Percentiles rank a stretch among this genome's conserved stretches.
Evolutionary conservation across 805 yeast genomes (phyloP).

Genomic region (Lipomyces oligophaga): DNA sequence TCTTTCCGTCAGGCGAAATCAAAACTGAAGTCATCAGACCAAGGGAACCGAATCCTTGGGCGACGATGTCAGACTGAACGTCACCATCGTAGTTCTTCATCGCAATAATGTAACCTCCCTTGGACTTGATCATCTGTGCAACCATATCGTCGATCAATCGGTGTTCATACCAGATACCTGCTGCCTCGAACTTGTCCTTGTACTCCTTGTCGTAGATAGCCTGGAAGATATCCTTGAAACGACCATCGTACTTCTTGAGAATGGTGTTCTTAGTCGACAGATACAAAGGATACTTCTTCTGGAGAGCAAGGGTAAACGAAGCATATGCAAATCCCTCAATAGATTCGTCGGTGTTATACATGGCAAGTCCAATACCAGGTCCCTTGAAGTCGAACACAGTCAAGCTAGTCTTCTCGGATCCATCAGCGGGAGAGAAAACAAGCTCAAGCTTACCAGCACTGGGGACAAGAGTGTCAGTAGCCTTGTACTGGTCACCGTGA

Average conservation of each 20-base stretch:
- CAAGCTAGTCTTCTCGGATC: slow-evolving; percentile 51
- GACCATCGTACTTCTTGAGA: slow-evolving; percentile 88
- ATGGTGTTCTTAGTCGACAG: slow-evolving; percentile 93
- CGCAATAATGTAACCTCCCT: slow-evolving; percentile 92
- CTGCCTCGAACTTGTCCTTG: slow-evolving; percentile 64
- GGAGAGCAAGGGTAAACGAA: slow-evolving; percentile 82
- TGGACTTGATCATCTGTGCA: slow-evolving; percentile 95
- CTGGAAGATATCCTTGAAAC: slow-evolving; percentile 92
- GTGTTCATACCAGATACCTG: slow-evolving; percentile 95
- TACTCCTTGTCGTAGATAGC: slow-evolving; percentile 67
- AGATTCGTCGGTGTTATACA: slow-evolving; percentile 95
- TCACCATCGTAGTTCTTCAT: slow-evolving; percentile 98
- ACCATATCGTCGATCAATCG: slow-evolving; percentile 97
- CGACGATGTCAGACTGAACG: slow-evolving; percentile 93
- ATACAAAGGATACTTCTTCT: slow-evolving; percentile 72
- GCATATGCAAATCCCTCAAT: slow-evolving; percentile 89
- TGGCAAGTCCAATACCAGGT: slow-evolving; percentile 80
- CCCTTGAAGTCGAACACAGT: slow-evolving; percentile 66
- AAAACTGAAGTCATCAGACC: slow-evolving; percentile 98
- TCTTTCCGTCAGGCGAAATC: slow-evolving; percentile 93
- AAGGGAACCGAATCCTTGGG: slow-evolving; percentile 95
- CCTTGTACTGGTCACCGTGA: slow-evolving; percentile 93
- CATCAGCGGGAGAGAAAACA: slow-evolving; percentile 67
- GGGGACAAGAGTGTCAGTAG: slow-evolving; percentile 78
- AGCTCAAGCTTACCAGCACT: slow-evolving; percentile 75